These are phyloP conservation scores for Kwoniella dendrophila DNA, from an alignment of 768 basidiomycete species.

Conservation along the genomic window DNA sequence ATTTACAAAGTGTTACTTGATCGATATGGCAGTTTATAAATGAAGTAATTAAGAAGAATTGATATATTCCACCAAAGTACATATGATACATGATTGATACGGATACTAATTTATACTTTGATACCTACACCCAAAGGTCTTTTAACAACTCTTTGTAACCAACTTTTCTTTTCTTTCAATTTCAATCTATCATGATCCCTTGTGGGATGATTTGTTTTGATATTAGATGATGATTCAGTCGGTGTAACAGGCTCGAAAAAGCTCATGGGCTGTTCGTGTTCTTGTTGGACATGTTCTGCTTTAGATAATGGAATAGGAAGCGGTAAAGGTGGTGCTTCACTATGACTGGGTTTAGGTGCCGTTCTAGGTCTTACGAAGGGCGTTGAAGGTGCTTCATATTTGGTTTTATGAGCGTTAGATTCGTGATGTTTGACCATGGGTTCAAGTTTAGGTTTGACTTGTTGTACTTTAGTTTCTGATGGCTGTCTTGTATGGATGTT, in stretches of 20 bases:
- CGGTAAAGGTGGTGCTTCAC: conserved; percentile 1
- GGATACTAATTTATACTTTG: neutral
- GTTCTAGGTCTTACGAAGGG: conserved; percentile 40
- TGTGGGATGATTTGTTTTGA: neutral
- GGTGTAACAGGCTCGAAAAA: conserved; percentile 46
- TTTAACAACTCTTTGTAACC: conserved; percentile 42
- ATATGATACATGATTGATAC: no score
- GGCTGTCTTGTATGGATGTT: neutral
- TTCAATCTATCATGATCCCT: neutral
- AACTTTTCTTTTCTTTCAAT: conserved; percentile 12
- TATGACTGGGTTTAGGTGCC: conserved; percentile 22
- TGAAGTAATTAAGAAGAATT: no score
- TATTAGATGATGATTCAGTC: conserved; percentile 1
- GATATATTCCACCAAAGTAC: no score
- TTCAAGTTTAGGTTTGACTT: no score
- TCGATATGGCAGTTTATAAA: no score
- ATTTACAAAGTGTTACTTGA: no score
- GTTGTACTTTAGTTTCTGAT: no score
- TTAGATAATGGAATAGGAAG: neutral
- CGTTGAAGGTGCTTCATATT: conserved; percentile 22
- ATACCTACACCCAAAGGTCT: conserved; percentile 3
- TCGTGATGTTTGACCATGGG: no score
- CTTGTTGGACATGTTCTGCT: neutral
- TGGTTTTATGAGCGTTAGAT: no score
- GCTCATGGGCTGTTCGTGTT: conserved; percentile 4